These are phyloP conservation scores for Clarireedia monteithiana DNA, from an alignment of 2,329 filamentous ascomycete species.

Conservation along the genomic window DNA sequence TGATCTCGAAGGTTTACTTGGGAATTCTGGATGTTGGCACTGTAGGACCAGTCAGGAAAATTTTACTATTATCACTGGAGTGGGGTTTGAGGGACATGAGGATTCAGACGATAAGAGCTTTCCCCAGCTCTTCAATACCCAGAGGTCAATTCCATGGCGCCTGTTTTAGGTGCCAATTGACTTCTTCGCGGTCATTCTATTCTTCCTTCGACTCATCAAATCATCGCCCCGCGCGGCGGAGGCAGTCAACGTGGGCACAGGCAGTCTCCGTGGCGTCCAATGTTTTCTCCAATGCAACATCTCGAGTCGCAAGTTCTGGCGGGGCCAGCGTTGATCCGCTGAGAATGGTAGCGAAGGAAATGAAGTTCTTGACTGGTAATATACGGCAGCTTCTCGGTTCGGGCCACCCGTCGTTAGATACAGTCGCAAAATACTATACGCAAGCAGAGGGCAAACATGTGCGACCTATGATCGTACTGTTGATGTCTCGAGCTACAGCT, in stretches of 20 bases:
- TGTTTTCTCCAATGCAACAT: slow-evolving; percentile 60
- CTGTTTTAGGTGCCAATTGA: slow-evolving; percentile 34
- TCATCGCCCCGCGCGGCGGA: slow-evolving; percentile 34
- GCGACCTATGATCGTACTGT: slow-evolving; percentile 83
- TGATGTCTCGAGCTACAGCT: slow-evolving; percentile 94
- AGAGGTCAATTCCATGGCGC: slow-evolving; percentile 31
- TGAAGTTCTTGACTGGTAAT: slow-evolving; percentile 92
- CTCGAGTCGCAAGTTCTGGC: slow-evolving; percentile 48
- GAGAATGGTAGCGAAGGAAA: slow-evolving; percentile 85
- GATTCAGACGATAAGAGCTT: slow-evolving; percentile 43
- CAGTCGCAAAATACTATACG: slow-evolving; percentile 96
- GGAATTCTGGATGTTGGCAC: neutral
- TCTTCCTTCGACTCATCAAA: slow-evolving; percentile 16
- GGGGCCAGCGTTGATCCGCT: slow-evolving; percentile 79
- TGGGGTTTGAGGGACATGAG: slow-evolving; percentile 36
- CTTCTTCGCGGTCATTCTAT: slow-evolving; percentile 8
- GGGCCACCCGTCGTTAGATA: slow-evolving; percentile 88
- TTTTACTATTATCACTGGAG: neutral
- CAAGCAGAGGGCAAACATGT: slow-evolving; percentile 96
- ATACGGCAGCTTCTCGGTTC: slow-evolving; percentile 90
- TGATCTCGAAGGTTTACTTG: neutral
- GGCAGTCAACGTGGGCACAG: slow-evolving; percentile 65
- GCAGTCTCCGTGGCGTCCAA: slow-evolving; percentile 64
- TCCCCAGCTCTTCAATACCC: slow-evolving; percentile 29
- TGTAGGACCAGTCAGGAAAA: neutral